Percentiles rank a stretch among this genome's conserved stretches.
Evolutionary conservation across 1,139 yeast genomes (phyloP).

Genomic region (Debaryomyces subglobosus): DNA sequence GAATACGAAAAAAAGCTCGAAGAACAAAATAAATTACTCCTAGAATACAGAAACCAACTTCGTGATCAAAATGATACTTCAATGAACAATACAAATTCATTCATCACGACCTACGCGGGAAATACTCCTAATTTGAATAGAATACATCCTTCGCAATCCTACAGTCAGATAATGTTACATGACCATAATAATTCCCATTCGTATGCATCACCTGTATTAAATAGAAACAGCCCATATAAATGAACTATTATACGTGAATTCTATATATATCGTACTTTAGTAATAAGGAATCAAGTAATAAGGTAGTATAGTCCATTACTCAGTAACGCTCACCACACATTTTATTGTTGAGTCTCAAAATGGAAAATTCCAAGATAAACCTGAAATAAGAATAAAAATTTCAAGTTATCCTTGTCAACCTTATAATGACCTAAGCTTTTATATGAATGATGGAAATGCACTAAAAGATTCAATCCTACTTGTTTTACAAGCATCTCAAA

Average conservation of each 20-base stretch:
- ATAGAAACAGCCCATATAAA: slow-evolving; percentile 6
- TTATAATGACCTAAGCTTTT: neutral
- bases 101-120: slow-evolving; percentile 4
- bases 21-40: slow-evolving; percentile 17
- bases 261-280: neutral
- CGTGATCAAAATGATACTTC: slow-evolving; percentile 5
- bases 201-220: slow-evolving; percentile 7
- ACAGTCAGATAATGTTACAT: slow-evolving; percentile 4
- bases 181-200: slow-evolving; percentile 4
- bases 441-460: neutral
- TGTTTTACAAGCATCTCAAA: neutral
- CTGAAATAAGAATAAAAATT: neutral
- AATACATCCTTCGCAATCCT: slow-evolving; percentile 3
- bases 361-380: slow-evolving; percentile 12
- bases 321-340: neutral
- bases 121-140: slow-evolving; percentile 4
- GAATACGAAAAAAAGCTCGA: slow-evolving; percentile 17
- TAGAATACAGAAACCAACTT: slow-evolving; percentile 5
- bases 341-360: slow-evolving; percentile 12
- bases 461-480: neutral
- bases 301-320: neutral
- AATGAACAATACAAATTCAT: neutral
- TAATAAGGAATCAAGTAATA: neutral
- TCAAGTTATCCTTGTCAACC: neutral
- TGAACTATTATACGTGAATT: neutral